These are phyloP conservation scores for Trichophyton mentagrophytes DNA, from an alignment of 2,329 filamentous ascomycete species.

Conservation along the genomic window DNA sequence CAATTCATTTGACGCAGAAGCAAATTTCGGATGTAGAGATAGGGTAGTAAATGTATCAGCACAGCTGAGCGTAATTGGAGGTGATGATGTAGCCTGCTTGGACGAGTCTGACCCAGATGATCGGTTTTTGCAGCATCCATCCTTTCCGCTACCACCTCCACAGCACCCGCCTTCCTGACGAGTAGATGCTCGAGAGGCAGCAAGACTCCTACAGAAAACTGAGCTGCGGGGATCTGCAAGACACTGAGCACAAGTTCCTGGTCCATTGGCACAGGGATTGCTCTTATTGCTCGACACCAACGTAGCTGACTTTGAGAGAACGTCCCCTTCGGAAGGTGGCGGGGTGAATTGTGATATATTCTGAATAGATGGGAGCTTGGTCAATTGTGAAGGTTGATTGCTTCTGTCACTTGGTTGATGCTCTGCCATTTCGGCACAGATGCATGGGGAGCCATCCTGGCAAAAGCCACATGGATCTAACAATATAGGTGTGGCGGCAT, in stretches of 20 bases:
- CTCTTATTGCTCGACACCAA: constrained; percentile 23
- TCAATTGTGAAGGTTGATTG: constrained; percentile 36
- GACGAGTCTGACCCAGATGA: constrained; percentile 17
- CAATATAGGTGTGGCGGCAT: constrained; percentile 28
- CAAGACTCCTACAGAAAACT: constrained; percentile 69
- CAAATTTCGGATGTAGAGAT: constrained; percentile 63
- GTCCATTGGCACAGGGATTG: constrained; percentile 49
- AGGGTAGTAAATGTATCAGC: constrained; percentile 69
- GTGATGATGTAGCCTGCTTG: constrained; percentile 22
- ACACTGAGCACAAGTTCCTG: constrained; percentile 69
- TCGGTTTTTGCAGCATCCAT: constrained; percentile 49
- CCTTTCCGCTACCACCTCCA: constrained; percentile 48
- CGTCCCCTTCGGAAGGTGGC: constrained; percentile 45
- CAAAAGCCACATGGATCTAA: constrained; percentile 72
- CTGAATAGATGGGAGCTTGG: constrained; percentile 34
- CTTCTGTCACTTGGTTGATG: constrained; percentile 27
- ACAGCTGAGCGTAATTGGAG: constrained; percentile 52
- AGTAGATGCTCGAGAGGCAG: constrained; percentile 42
- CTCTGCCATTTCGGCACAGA: constrained; percentile 56
- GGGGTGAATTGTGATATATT: constrained; percentile 39
- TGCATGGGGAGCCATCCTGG: constrained; percentile 66
- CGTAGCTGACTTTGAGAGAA: constrained; percentile 36
- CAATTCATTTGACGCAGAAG: constrained; percentile 59
- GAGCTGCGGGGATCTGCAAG: constrained; percentile 64
- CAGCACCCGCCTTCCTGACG: constrained; percentile 27